Base-by-base conservation (phyloP, 2,329 filamentous ascomycete genomes). In the Gliomastix tumulicola region DNA sequence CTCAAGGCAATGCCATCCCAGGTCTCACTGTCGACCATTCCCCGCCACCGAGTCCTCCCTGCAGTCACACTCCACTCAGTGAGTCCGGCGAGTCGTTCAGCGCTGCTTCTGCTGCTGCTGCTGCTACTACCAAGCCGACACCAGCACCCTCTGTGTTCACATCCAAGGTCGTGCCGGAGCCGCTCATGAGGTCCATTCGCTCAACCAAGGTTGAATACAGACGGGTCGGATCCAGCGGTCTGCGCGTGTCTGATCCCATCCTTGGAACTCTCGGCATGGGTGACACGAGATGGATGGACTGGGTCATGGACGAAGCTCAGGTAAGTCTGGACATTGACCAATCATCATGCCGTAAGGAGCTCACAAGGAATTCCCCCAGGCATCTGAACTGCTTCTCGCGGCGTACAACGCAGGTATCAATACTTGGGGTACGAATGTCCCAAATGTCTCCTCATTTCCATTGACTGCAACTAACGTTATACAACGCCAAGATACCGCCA, bases 401-500 rank as follows among this genome's bases (percentile, higher is more conserved):
- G 23, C 23, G 12, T 27, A 27, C 23, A 11, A 15, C 12, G 15
- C 12, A 27, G 23, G 23, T 15, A 27, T 27, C 23, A 27, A 27
- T 6, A 27, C 23, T 15, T 27, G 23, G 23, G 6, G 23, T 27
- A 27, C 12, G 23, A 12, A n/a, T n/a, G n/a, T n/a, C n/a, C n/a
- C n/a, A n/a, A n/a, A n/a, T n/a, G n/a, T n/a, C n/a, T n/a, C n/a
- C n/a, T n/a, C n/a, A n/a, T n/a, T n/a, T n/a, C n/a, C n/a, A n/a
- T n/a, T 33, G 31, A 33, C 16, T 10, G 11, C 10, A 20, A n/a
- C 13, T 21, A 11, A n/a, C 11, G n/a, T 7, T 23, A 37, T 17
- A 11, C 63, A 62, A 18, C 6, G 31, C 13, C 9, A 34, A 22
- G 66, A 73, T 44, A 65, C 52, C 49, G 71, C 74, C 21, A 72